Base-by-base conservation (phyloP, 2,329 filamentous ascomycete genomes). In the Trichothecium sympodiale region DNA sequence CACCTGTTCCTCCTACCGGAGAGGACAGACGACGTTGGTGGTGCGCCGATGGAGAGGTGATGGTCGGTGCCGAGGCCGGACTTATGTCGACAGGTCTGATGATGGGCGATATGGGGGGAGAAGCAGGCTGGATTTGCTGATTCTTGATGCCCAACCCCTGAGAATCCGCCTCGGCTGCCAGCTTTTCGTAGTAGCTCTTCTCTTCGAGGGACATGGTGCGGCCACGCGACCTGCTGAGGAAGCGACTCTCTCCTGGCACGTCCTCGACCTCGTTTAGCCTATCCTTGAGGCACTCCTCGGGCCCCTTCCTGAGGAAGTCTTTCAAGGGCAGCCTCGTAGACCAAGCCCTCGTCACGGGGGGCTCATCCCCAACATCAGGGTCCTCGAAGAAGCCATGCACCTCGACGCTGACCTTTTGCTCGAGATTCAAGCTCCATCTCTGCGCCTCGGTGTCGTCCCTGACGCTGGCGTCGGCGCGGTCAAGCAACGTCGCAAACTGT, bases 321-420 rank as follows among this genome's bases (percentile, higher is more conserved):
- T 61, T 47, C 17, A 75, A 54, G n/a, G 66, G 55, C 38, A 71
- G 41, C 42, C 67, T 60, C 15, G 64, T 65, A 30, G 71, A 60
- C 58, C 74, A 71, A 0, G 72, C 55, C 3, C 71, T 57, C 4
- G 71, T 59, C 17, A 38, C 23, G 5, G 27, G n/a, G 14, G 34
- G 0, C 59, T 61, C 1, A 55, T 55, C 2, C 53, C 51, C 12
- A 46, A 43, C 15, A 6, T 64, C 57, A 0, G 59, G 52, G 32
- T 77, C 71, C 32, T 76, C 71, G 38, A 77, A 79, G 46, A 79
- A 80, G 0, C 74, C 74, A 32, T 62, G 59, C 0, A 63, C 55
- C 43, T 79, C 74, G 3, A 79, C 61, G 34, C 65, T 68, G 27
- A 77, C 69, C 31, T 66, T 65, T 16, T 65, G 59, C 31, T 69